A percentile compares a stretch with the other conserved stretches of the same genome.
phyloP scores from a whole-genome alignment of 805 yeast genomes.

The Saturnispora zaruensis region DNA sequence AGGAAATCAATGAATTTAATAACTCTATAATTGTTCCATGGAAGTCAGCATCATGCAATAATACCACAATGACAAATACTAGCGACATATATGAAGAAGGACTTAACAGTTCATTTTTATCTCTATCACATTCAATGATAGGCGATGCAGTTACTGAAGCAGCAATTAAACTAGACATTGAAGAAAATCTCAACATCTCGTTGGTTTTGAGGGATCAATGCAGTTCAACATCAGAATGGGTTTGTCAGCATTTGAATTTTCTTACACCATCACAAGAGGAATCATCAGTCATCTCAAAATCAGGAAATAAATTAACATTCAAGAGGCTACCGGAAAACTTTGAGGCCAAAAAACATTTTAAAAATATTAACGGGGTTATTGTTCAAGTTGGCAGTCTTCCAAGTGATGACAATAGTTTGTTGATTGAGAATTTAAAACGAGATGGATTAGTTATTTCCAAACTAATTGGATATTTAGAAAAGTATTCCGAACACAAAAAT shows the following conservation, averaged over 20 bases:
- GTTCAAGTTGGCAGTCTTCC: conserved; percentile 43
- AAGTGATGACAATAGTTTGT: background rate
- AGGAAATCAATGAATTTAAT: conserved; percentile 29
- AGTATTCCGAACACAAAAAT: conserved; percentile 1
- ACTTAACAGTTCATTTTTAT: background rate
- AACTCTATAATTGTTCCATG: conserved; percentile 11
- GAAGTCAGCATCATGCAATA: background rate
- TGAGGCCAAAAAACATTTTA: conserved; percentile 31
- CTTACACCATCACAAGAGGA: background rate
- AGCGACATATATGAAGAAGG: background rate
- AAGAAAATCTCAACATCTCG: conserved; percentile 21
- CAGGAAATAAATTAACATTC: conserved; percentile 23
- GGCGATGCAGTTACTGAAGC: background rate
- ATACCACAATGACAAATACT: background rate
- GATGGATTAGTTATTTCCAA: conserved; percentile 11
- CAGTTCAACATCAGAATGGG: conserved; percentile 24
- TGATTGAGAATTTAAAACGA: conserved; percentile 3
- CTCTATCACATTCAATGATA: background rate
- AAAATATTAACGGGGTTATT: conserved; percentile 35
- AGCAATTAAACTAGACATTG: conserved; percentile 5
- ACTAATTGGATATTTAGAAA: conserved; percentile 3
- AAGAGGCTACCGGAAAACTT: conserved; percentile 36
- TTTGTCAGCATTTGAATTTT: conserved; percentile 11
- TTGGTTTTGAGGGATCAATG: conserved; percentile 28
- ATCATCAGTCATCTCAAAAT: background rate